phyloP scores from a whole-genome alignment of 2,329 filamentous ascomycete genomes.

The Alternaria arborescens region DNA sequence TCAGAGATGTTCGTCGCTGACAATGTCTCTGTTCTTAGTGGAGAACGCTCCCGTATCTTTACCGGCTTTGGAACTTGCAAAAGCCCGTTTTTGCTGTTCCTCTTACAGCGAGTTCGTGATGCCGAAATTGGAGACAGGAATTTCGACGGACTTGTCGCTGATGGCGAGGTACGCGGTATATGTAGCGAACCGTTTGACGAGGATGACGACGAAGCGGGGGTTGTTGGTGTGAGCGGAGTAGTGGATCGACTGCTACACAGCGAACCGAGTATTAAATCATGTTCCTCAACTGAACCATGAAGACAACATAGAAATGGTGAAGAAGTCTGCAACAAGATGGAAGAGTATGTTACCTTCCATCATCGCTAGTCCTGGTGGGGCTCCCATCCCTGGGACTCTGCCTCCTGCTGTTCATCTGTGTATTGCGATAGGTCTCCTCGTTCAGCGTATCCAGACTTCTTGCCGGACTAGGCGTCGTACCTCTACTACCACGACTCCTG shows the following conservation, averaged over 20 bases:
- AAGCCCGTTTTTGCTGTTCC: neutral
- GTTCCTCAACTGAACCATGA: slow-evolving; percentile 6
- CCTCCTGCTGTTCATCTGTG: slow-evolving; percentile 43
- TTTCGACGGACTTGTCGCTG: neutral
- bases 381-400: slow-evolving; percentile 40
- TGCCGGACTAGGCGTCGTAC: slow-evolving; percentile 45
- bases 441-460: slow-evolving; percentile 46
- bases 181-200: slow-evolving; percentile 19
- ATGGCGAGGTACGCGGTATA: slow-evolving; percentile 9
- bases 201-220: slow-evolving; percentile 17
- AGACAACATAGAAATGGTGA: neutral
- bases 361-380: slow-evolving; percentile 30
- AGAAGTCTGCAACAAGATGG: neutral
- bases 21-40: neutral
- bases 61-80: slow-evolving; percentile 11
- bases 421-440: slow-evolving; percentile 51
- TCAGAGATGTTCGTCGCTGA: slow-evolving; percentile 2
- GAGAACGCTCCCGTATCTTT: slow-evolving; percentile 15
- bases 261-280: slow-evolving; percentile 31
- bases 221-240: slow-evolving; percentile 17
- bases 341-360: slow-evolving; percentile 31
- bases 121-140: slow-evolving; percentile 1
- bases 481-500: slow-evolving; percentile 39
- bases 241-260: slow-evolving; percentile 7
- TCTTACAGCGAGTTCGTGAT: slow-evolving; percentile 13